phyloP scores from a whole-genome alignment of 306 rosid species.

The Pueraria montana region DNA sequence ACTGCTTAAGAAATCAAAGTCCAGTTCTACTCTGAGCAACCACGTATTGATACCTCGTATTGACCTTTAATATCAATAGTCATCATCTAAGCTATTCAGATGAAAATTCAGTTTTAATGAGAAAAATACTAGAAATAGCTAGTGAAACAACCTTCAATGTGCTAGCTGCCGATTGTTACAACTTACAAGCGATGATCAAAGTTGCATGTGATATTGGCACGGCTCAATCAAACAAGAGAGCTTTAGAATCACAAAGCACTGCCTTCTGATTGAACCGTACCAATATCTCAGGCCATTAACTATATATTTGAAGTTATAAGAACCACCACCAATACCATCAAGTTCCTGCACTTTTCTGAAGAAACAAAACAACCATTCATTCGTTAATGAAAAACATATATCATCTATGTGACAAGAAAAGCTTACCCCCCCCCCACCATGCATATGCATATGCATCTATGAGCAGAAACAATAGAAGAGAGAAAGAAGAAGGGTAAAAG shows the following conservation, averaged over 20 bases:
- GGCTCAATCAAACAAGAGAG: slow-evolving; percentile 87
- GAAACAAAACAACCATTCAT: not conserved
- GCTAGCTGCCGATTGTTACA: not conserved
- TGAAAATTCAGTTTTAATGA: not conserved
- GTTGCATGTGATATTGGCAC: slow-evolving; percentile 85
- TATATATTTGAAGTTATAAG: not conserved
- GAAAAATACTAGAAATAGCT: not conserved
- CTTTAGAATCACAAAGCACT: slow-evolving; percentile 59
- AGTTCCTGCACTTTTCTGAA: slow-evolving; percentile 39
- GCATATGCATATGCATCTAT: not conserved
- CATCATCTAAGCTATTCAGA: not conserved
- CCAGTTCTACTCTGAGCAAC: no score
- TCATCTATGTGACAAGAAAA: slow-evolving; percentile 23
- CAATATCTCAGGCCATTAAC: slow-evolving; percentile 66
- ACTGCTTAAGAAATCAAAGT: no score
- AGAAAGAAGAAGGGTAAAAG: slow-evolving; percentile 38
- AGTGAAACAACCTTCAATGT: slow-evolving; percentile 19
- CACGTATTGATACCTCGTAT: not conserved
- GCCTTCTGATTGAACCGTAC: slow-evolving; percentile 83
- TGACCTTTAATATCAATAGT: not conserved
- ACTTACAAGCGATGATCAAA: slow-evolving; percentile 6
- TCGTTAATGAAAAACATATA: slow-evolving; percentile 12
- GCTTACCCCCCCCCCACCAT: slow-evolving; percentile 28
- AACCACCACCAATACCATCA: slow-evolving; percentile 15
- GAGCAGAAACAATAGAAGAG: not conserved